These are phyloP conservation scores for Leishmania aethiopica DNA, from an alignment of 208 protist species.

Conservation along the genomic window DNA sequence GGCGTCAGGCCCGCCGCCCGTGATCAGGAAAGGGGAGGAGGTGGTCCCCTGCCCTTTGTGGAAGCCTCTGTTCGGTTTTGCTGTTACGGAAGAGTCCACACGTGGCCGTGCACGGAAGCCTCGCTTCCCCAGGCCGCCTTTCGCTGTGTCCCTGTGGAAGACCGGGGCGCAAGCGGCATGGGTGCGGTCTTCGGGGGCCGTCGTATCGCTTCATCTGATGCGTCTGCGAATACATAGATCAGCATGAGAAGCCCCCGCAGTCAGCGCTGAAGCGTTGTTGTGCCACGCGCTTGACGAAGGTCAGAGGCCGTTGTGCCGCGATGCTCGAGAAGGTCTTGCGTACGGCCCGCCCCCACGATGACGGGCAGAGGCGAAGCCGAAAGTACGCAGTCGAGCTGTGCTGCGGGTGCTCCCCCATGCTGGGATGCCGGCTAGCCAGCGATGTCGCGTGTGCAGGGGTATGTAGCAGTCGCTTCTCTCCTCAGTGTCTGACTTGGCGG, in stretches of 20 bases:
- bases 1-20: too few relatives aligned
- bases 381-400: background rate
- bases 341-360: background rate
- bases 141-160: too few relatives aligned
- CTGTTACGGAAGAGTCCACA: too few relatives aligned
- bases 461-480: background rate
- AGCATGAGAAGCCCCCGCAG: background rate
- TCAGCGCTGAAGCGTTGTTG: background rate
- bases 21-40: too few relatives aligned
- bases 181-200: background rate
- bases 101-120: too few relatives aligned
- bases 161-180: too few relatives aligned
- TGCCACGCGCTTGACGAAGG: too few relatives aligned
- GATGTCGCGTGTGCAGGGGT: background rate
- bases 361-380: background rate
- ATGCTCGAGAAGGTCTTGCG: background rate
- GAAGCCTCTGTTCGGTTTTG: too few relatives aligned
- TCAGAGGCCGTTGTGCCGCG: background rate
- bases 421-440: background rate
- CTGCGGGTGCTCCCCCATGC: background rate
- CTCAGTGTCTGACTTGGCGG: background rate
- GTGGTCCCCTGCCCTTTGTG: too few relatives aligned
- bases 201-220: background rate
- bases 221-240: background rate
- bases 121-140: too few relatives aligned